These are phyloP conservation scores for Mrakia gelida DNA, from an alignment of 768 basidiomycete genomes.

Conservation along the genomic window DNA sequence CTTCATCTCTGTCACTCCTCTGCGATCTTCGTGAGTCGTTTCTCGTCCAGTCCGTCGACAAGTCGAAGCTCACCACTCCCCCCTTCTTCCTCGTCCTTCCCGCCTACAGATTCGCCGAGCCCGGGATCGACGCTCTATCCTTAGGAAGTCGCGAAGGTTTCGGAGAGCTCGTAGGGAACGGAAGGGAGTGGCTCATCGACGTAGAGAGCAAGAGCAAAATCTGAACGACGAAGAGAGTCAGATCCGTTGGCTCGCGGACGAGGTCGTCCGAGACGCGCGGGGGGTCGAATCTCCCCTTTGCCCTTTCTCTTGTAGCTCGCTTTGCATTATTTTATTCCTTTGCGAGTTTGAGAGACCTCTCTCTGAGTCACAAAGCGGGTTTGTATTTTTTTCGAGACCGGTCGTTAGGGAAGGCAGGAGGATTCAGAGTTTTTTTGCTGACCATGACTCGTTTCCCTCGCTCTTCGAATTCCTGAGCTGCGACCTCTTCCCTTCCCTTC, in stretches of 20 bases:
- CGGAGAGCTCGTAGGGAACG: conserved; percentile 12
- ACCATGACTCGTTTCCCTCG: too few relatives aligned
- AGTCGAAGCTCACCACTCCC: not conserved
- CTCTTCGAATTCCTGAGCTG: not conserved
- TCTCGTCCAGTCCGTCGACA: not conserved
- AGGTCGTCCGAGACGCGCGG: not conserved
- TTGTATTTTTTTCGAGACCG: not conserved
- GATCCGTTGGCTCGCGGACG: not conserved
- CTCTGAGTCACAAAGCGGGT: not conserved
- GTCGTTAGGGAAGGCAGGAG: not conserved
- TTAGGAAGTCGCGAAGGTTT: conserved; percentile 6
- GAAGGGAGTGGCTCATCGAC: conserved; percentile 28
- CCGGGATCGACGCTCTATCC: conserved; percentile 12
- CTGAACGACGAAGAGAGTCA: not conserved
- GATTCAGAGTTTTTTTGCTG: not conserved
- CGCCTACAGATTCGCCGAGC: conserved; percentile 16
- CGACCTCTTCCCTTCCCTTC: not conserved
- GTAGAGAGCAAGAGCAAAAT: conserved; percentile 7
- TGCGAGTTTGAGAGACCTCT: too few relatives aligned
- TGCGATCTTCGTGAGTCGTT: conserved; percentile 14
- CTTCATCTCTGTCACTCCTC: conserved; percentile 23
- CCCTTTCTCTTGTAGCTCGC: not conserved
- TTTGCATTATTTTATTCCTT: not conserved
- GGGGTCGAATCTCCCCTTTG: not conserved
- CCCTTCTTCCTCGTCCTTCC: not conserved